phyloP scores from a whole-genome alignment of 2,329 filamentous ascomycete species.

The Calycina herbarum region DNA sequence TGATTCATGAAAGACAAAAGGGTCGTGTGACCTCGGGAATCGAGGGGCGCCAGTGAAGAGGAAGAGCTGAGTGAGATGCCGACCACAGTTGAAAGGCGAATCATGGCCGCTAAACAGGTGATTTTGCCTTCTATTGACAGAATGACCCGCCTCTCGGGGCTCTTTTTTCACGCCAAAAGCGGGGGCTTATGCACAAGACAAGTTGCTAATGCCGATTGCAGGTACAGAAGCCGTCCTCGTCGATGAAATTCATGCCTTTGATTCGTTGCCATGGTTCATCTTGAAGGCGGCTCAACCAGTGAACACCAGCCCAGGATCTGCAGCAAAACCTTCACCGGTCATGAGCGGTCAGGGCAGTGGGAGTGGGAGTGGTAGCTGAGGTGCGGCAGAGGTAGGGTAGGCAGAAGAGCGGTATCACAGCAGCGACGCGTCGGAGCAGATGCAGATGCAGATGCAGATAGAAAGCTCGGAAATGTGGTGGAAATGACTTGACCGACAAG shows the following conservation, averaged over 20 bases:
- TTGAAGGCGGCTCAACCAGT: background rate
- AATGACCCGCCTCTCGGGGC: background rate
- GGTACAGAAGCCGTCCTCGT: background rate
- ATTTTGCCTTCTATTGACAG: background rate
- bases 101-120: background rate
- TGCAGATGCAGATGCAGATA: too few relatives aligned
- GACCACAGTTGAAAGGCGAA: background rate
- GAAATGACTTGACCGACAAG: too few relatives aligned
- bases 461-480: too few relatives aligned
- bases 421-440: too few relatives aligned
- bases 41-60: background rate
- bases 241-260: background rate
- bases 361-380: background rate
- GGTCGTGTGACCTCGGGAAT: conserved; percentile 1
- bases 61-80: background rate
- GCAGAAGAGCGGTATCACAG: too few relatives aligned
- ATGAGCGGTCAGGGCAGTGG: background rate
- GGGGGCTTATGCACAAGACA: background rate
- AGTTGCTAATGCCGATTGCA: background rate
- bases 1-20: background rate
- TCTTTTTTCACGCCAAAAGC: background rate
- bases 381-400: too few relatives aligned
- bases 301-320: background rate
- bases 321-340: background rate
- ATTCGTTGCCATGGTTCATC: background rate